Evolutionary conservation across 768 basidiomycete species (phyloP).

Genomic region (Pleurotus pulmonarius): DNA sequence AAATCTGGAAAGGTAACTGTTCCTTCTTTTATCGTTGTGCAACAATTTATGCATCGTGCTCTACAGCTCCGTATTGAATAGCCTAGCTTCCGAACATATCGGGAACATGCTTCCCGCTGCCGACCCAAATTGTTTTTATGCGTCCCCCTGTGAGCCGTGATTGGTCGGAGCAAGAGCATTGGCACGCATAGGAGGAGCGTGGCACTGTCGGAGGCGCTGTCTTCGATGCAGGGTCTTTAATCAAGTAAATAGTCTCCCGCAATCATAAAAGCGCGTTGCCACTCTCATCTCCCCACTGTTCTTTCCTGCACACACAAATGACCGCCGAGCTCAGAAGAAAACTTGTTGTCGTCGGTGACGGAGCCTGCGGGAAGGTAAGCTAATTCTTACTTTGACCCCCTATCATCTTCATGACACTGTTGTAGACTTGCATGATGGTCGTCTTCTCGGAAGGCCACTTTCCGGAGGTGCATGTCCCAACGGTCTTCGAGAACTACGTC

Average conservation of each 20-base stretch:
- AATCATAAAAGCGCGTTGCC: neutral
- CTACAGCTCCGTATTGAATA: too few relatives aligned
- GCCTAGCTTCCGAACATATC: too few relatives aligned
- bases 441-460: constrained; percentile 10
- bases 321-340: constrained; percentile 8
- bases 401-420: neutral
- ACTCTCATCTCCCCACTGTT: neutral
- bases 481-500: constrained; percentile 12
- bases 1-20: too few relatives aligned
- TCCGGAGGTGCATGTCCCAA: constrained; percentile 7
- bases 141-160: too few relatives aligned
- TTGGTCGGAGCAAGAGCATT: too few relatives aligned
- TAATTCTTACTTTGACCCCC: neutral
- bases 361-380: constrained; percentile 16
- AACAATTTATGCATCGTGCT: too few relatives aligned
- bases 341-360: constrained; percentile 15
- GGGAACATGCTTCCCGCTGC: too few relatives aligned
- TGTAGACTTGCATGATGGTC: constrained; percentile 2
- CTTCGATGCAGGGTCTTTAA: constrained; percentile 1
- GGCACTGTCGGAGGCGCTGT: neutral
- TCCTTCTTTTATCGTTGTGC: too few relatives aligned
- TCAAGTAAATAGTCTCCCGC: neutral
- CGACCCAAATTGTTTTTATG: too few relatives aligned
- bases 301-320: neutral
- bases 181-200: neutral